Base-by-base conservation (phyloP, 192 early-diverging fungal genomes). In the Umbelopsis vinacea region DNA sequence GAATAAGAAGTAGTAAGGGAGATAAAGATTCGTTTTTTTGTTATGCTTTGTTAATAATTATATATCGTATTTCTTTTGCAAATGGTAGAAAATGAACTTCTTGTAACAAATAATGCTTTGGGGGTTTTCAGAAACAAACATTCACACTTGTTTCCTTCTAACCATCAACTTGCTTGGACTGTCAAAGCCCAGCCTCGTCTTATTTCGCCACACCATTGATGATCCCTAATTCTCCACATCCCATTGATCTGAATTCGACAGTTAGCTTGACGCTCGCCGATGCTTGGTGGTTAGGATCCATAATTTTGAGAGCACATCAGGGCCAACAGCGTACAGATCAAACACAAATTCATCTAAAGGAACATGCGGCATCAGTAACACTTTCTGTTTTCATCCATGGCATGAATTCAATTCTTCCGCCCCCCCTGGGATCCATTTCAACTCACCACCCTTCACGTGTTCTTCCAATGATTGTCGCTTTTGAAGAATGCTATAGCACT, bases 381-480 rank as follows among this genome's bases (percentile, higher is more conserved):
- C 33, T 37, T 63, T 8, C 33, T 37, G 23, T 37, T 37, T 63
- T 35, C 57, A 63, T 63, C 29, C 26, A 29, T 37, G 29, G 1
- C 26, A 17, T 63, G 19, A 11, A 37, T 0, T 63, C 29, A 6
- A 26, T n/a, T n/a, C 57, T 35, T 29, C 19, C 33, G 15, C 57
- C 26, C 57, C 12, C 14, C 12, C 33, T 37, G 57, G 40, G 40
- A 43, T 43, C 40, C 40, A 4, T 37, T 63, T 19, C 3, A 29
- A 63, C 57, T 63, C 57, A 63, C 57, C 57, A 63, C 57, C 57
- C 33, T 63, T 63, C 57, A 63, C 57, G 33, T 63, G 57, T 9
- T 63, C 26, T 5, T 63, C 29, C 57, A 63, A 37, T 12, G 33
- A 35, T 7, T 63, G 57, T 63, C 57, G 26, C 57, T 63, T 63